Base-by-base conservation (phyloP, 140 eudicot genomes). In the Stevia rebaudiana region DNA sequence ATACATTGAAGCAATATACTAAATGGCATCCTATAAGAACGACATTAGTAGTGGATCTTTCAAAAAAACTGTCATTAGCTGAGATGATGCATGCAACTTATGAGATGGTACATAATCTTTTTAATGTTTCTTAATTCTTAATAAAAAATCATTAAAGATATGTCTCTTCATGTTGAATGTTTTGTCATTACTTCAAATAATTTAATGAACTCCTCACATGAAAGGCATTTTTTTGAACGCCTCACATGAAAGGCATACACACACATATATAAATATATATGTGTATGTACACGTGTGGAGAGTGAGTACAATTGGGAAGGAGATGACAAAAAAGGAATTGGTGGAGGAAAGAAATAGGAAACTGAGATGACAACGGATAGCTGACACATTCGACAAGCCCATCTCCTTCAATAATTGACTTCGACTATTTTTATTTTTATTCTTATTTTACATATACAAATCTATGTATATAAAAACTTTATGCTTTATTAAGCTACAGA, bases 321-420 rank as follows among this genome's bases (percentile, higher is more conserved):
- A 36, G 49, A 72, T 41, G 77, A 72, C 77, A 72, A 52, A 52
- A 21, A 11, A 15, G 63, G 37, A 70, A 60, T 47, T 22, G 61
- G 62, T 63, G 74, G 17, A 49, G 68, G 74, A 74, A 74, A 67
- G 64, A 19, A 30, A 69, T 11, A 59, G 69, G 74, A 67, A 74
- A 66, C 53, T 66, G 57, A 57, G 67, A 74, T 74, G 74, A 54
- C 28, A 66, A 47, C 37, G 3, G 25, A 1, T 22, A 11, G 37
- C 69, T 66, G 56, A 56, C 58, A 67, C 69, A 58, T 48, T 50
- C 50, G 74, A 67, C 79, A 48, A 48, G 63, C 68, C 73, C 79
- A 74, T 74, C 78, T 56, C 56, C 67, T 55, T 44, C 73, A 58
- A 59, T 58, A 54, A 49, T 59, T 59, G 8, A 57, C 18, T 6